Base-by-base conservation (phyloP, 768 basidiomycete species). In the Agaricus blazei region DNA sequence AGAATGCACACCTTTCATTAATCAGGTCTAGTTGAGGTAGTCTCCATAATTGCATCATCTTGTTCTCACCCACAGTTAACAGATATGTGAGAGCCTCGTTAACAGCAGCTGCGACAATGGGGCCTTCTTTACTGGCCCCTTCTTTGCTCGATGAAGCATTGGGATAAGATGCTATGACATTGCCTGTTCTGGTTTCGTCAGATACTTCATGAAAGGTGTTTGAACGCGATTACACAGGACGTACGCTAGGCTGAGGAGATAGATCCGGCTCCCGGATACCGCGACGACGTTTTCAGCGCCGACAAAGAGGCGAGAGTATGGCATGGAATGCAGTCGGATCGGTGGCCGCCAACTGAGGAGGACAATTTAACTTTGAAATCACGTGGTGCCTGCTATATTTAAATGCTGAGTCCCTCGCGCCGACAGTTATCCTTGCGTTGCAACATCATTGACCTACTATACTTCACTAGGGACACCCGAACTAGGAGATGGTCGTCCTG, bases 41-140 rank as follows among this genome's bases (percentile, higher is more conserved):
- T 28, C 78, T 73, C 86, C 89, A 94, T 9, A 96, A 75, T 59
- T 80, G 86, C 62, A 98, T 72, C 51, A 69, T 68, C 70, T 98
- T 98, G 68, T 94, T 90, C 52, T 96, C 93, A 7, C 81, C 84
- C 0, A 76, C 71, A 2, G 87, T 87, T 4, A 82, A 80, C 14
- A 93, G 68, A 60, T 83, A 77, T 29, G 58, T 67, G 52, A 68
- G 72, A 0, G 68, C 67, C 5, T 58, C 50, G 62, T 82, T 80
- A 4, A 85, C 65, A 1, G 79, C 83, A 15, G 79, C 77, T 60
- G 82, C 85, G 48, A 81, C 75, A 44, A 91, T 71, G 3, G 81
- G 81, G 24, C 46, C 27, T 34, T 40, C 6, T 37, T 36, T 26
- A 14, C 23, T 2, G 31, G 34, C 23, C 58, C 78, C 78, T 23